Evolutionary conservation across 768 basidiomycete species (phyloP).

Genomic region (Agaricus bisporus): DNA sequence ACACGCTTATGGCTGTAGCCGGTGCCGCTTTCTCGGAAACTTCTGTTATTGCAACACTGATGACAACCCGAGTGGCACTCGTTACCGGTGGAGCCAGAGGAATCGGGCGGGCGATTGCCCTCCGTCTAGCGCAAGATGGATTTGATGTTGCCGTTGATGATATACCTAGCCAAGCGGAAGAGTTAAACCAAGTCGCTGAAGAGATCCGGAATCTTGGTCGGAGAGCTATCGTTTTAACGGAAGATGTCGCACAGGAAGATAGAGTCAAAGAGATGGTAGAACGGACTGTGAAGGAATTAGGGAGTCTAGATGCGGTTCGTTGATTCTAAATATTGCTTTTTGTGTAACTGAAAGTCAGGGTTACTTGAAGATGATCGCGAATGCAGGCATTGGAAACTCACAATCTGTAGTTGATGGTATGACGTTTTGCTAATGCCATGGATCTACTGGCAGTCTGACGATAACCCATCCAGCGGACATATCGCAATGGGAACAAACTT

Average conservation of each 20-base stretch:
- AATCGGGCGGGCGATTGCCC: constrained; percentile 41
- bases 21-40: no score
- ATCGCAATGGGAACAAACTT: constrained; percentile 33
- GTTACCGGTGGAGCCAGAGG: constrained; percentile 37
- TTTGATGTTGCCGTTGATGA: constrained; percentile 42
- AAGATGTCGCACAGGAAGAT: constrained; percentile 35
- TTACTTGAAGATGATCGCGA: constrained; percentile 8
- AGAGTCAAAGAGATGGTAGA: constrained; percentile 37
- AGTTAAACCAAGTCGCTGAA: constrained; percentile 20
- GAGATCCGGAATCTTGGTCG: constrained; percentile 25
- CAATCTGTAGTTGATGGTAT: constrained; percentile 1
- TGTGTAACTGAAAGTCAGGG: no score
- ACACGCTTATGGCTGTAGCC: no score
- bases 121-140: constrained; percentile 40
- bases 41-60: not conserved
- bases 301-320: constrained; percentile 42
- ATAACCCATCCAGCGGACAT: constrained; percentile 20
- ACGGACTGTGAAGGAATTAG: constrained; percentile 25
- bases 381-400: not conserved
- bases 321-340: not conserved
- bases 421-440: no score
- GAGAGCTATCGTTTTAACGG: constrained; percentile 16
- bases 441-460: not conserved
- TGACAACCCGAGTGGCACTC: constrained; percentile 19
- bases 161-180: constrained; percentile 19